These are phyloP conservation scores for Pseudozyma sp. DNA, from an alignment of 1,284 basidiomycete species.

Conservation along the genomic window DNA sequence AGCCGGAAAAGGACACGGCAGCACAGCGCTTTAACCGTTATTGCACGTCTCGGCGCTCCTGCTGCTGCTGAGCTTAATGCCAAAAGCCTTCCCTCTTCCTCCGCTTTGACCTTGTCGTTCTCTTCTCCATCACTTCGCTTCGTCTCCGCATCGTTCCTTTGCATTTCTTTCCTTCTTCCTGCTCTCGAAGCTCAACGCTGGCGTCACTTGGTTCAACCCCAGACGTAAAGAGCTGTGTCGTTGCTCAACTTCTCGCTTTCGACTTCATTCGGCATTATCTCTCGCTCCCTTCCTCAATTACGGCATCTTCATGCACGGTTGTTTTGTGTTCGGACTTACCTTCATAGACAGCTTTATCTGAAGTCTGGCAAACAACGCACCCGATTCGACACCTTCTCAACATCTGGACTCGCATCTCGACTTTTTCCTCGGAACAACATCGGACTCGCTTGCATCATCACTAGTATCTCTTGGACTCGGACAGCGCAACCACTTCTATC, in stretches of 20 bases:
- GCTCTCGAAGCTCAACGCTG: background rate
- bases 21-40: too few relatives aligned
- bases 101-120: background rate
- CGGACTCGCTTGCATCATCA: too few relatives aligned
- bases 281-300: background rate
- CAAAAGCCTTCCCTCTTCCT: background rate
- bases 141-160: conserved; percentile 5
- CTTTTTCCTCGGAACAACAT: too few relatives aligned
- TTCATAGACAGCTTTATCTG: background rate
- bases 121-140: background rate
- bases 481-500: too few relatives aligned
- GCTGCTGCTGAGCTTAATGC: too few relatives aligned
- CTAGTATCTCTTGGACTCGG: too few relatives aligned
- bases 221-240: conserved; percentile 10
- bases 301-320: background rate
- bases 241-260: background rate
- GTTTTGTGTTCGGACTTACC: background rate
- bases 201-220: conserved; percentile 26
- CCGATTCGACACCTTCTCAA: too few relatives aligned
- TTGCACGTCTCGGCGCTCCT: too few relatives aligned
- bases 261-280: background rate
- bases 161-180: background rate
- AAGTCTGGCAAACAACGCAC: too few relatives aligned
- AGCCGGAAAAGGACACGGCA: too few relatives aligned
- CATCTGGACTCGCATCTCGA: too few relatives aligned